Evolutionary conservation across 2,329 filamentous ascomycete species (phyloP), one percentile per base, ranked within the genome.

Genomic region (Botryotinia narcissicola): DNA sequence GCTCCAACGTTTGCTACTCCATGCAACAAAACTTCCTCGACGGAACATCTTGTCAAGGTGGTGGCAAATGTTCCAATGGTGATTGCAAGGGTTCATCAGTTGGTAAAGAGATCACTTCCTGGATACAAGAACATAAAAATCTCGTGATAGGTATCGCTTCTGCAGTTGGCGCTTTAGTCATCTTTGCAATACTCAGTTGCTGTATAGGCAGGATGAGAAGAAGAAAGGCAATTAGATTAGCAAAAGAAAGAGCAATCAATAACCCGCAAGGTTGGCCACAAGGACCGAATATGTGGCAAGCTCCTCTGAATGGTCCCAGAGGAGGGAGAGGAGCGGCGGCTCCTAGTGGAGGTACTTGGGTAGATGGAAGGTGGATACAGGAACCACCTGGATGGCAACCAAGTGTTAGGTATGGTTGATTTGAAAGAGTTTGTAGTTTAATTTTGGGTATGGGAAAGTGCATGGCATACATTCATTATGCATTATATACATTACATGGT

Each of bases 1-100:
- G 89, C 12, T 76, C 84, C 9, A 88, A 88, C 73, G 86, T 87
- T 12, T 97, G 94, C 82, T 91, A 92, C 74, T 87, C 88, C 35
- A 88, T 97, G 84, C 91, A 93, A 81, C 94, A 98, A 81, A 96
- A 97, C 83, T 98, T 97, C 83, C 85, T 98, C 44, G 96, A 99
- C 80, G 96, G 96, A 29, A 98, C 96, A 1, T 84, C 88, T 1
- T 99, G 96, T 81, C 87, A 90, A 70, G 92, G 92, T 29, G 93
- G 93, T 72, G 96, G 96, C 10, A 86, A 85, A 73, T 99, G 96
- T 82, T 81, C 82, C 70, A 95, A 95, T 78, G 96, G 96, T 61
- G 84, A 86, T 77, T 99, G 96, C 83, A 82, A 87, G 78, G 95
- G 93, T 75, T 85, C 89, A 51, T 91, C 88, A 42, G 87, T 93